Evolutionary conservation across 495 filamentous ascomycete species (phyloP).

Genomic region (Thozetella sp.): DNA sequence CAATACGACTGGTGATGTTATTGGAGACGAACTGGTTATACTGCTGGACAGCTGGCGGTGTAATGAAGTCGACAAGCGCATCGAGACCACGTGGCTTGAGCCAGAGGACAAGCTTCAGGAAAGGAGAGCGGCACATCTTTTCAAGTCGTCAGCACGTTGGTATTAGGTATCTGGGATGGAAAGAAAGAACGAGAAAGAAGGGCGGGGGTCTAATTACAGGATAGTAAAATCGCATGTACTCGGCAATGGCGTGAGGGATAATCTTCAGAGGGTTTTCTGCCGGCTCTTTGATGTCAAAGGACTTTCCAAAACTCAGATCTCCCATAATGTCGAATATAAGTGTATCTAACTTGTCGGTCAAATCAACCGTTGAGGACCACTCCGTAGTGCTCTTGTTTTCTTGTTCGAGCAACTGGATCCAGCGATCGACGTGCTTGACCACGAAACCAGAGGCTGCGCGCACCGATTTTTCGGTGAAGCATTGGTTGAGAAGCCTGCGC

Average conservation of each 20-base stretch:
- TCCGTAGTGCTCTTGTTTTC: conserved; percentile 5
- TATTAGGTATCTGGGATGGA: neutral
- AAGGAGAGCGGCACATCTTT: conserved; percentile 14
- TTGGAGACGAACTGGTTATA: neutral
- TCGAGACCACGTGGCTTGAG: conserved; percentile 17
- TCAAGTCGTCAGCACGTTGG: neutral
- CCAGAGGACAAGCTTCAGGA: conserved; percentile 7
- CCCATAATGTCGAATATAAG: conserved; percentile 34
- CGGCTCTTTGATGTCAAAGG: conserved; percentile 47
- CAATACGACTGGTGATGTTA: neutral
- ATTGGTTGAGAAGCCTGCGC: conserved; percentile 22
- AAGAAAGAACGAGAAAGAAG: neutral
- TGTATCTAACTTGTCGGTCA: conserved; percentile 18
- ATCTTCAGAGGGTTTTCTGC: conserved; percentile 17
- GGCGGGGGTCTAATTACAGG: conserved; percentile 13
- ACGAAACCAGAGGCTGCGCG: conserved; percentile 12
- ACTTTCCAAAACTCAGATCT: conserved; percentile 54
- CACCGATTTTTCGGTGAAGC: conserved; percentile 23
- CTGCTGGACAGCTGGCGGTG: neutral
- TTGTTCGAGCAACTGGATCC: neutral
- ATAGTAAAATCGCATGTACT: conserved; percentile 21
- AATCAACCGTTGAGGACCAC: conserved; percentile 20
- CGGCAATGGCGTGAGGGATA: conserved; percentile 18
- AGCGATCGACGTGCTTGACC: neutral
- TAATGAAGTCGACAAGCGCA: conserved; percentile 2